These are phyloP conservation scores for Gautieria morchelliformis DNA, from an alignment of 768 basidiomycete genomes.

Conservation along the genomic window DNA sequence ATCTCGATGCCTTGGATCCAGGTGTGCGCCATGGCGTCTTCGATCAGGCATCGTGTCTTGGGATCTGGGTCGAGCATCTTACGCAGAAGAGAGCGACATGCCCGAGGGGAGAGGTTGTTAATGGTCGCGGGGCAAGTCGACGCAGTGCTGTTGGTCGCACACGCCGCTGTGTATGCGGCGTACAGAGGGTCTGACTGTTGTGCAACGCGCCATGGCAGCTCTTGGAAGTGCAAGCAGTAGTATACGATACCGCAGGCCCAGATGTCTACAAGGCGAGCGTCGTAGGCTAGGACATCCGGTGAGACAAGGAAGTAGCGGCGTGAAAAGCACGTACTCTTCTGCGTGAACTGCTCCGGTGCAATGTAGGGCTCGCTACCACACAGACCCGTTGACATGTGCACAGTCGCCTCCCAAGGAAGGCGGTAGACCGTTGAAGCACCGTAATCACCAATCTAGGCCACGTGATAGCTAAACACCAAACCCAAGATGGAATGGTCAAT, in stretches of 20 bases:
- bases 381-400: conserved; percentile 94
- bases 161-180: conserved; percentile 52
- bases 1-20: conserved; percentile 82
- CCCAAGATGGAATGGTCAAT: conserved; percentile 3
- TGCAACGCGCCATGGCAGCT: conserved; percentile 95
- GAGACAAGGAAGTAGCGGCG: conserved; percentile 5
- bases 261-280: conserved; percentile 93
- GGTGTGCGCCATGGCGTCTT: conserved; percentile 66
- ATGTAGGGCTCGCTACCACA: conserved; percentile 99
- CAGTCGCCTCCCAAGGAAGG: conserved; percentile 94
- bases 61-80: conserved; percentile 97
- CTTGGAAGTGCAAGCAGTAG: conserved; percentile 97
- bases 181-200: conserved; percentile 77
- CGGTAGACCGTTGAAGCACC: conserved; percentile 99
- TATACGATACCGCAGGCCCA: conserved; percentile 98
- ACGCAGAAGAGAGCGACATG: conserved; percentile 73
- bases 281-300: conserved; percentile 61
- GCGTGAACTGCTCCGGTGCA: conserved; percentile 93
- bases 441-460: conserved; percentile 84
- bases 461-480: conserved; percentile 11
- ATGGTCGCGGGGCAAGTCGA: conserved; percentile 55
- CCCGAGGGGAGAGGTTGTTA: conserved; percentile 79
- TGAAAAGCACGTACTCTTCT: conserved; percentile 70
- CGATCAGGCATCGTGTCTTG: conserved; percentile 61
- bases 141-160: conserved; percentile 27